A percentile compares a stretch with the other conserved stretches of the same genome.
Evolutionary conservation across 495 filamentous ascomycete genomes (phyloP).

Genomic region (Aspergillus taichungensis): DNA sequence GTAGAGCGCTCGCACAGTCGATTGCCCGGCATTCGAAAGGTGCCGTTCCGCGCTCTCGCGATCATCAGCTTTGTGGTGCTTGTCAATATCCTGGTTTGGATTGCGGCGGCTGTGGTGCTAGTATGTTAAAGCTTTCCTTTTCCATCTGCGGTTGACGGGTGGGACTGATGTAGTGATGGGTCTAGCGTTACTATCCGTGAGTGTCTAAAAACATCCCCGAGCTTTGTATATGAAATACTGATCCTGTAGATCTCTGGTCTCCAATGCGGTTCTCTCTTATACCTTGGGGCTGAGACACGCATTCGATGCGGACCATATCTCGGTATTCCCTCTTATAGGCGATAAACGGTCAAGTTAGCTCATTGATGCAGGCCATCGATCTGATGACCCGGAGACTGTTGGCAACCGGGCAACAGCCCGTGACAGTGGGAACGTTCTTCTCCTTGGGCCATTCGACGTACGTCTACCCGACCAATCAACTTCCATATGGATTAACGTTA

Average conservation of each 20-base stretch:
- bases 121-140: slow-evolving; percentile 20
- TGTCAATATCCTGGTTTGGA: slow-evolving; percentile 67
- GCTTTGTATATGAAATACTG: background rate
- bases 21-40: slow-evolving; percentile 40
- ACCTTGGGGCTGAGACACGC: slow-evolving; percentile 89
- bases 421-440: slow-evolving; percentile 95
- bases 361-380: slow-evolving; percentile 62
- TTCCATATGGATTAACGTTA: background rate
- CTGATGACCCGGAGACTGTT: slow-evolving; percentile 90
- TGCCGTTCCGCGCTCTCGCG: slow-evolving; percentile 57
- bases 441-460: slow-evolving; percentile 84
- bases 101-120: slow-evolving; percentile 60
- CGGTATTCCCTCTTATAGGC: slow-evolving; percentile 26
- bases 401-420: slow-evolving; percentile 74
- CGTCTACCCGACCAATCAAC: slow-evolving; percentile 7
- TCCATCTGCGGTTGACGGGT: background rate
- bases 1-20: slow-evolving; percentile 36
- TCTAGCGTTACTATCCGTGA: slow-evolving; percentile 30
- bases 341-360: slow-evolving; percentile 1
- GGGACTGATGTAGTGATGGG: slow-evolving; percentile 5
- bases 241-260: slow-evolving; percentile 49
- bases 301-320: slow-evolving; percentile 94
- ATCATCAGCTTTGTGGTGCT: slow-evolving; percentile 58
- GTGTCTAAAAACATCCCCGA: slow-evolving; percentile 1
- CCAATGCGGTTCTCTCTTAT: slow-evolving; percentile 75